phyloP scores from a whole-genome alignment of 2,329 filamentous ascomycete species.

The Xylariaceae sp. region DNA sequence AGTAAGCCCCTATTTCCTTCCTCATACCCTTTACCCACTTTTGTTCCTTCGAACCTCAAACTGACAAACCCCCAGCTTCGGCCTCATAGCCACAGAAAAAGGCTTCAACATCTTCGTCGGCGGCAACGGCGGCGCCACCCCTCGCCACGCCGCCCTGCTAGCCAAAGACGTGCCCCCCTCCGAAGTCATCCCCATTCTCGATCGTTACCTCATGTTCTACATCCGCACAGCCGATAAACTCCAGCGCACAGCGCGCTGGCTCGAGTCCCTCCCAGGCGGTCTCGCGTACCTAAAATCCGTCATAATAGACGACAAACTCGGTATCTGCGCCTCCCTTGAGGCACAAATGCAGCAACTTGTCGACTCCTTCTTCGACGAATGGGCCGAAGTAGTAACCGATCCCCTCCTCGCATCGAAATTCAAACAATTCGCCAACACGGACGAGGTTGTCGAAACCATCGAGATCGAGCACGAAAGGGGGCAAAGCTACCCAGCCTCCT shows the following conservation, averaged over 20 bases:
- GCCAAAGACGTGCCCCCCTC: slow-evolving; percentile 81
- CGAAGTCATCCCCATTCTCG: slow-evolving; percentile 76
- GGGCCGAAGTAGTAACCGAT: slow-evolving; percentile 73
- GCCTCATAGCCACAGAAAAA: slow-evolving; percentile 85
- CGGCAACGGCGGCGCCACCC: slow-evolving; percentile 84
- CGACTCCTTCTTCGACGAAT: slow-evolving; percentile 82
- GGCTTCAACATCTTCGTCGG: slow-evolving; percentile 91
- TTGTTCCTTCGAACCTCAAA: neutral
- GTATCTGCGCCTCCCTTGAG: slow-evolving; percentile 78
- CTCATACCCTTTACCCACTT: slow-evolving; percentile 8
- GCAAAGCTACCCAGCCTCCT: slow-evolving; percentile 70
- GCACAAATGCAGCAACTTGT: slow-evolving; percentile 84
- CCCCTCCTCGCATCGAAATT: slow-evolving; percentile 66
- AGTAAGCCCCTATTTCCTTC: slow-evolving; percentile 46
- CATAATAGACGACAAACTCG: slow-evolving; percentile 77
- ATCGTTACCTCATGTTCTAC: slow-evolving; percentile 89
- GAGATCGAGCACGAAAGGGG: slow-evolving; percentile 68
- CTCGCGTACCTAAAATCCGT: slow-evolving; percentile 79
- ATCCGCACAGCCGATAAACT: slow-evolving; percentile 88
- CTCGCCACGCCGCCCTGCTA: slow-evolving; percentile 73
- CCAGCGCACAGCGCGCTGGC: slow-evolving; percentile 82
- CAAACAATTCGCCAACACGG: slow-evolving; percentile 77
- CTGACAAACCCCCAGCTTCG: slow-evolving; percentile 52
- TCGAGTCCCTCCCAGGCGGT: slow-evolving; percentile 77
- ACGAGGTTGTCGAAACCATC: slow-evolving; percentile 62